Conservation (phyloP, 352 stramenopile species). For the Phytophthora capsici region DNA sequence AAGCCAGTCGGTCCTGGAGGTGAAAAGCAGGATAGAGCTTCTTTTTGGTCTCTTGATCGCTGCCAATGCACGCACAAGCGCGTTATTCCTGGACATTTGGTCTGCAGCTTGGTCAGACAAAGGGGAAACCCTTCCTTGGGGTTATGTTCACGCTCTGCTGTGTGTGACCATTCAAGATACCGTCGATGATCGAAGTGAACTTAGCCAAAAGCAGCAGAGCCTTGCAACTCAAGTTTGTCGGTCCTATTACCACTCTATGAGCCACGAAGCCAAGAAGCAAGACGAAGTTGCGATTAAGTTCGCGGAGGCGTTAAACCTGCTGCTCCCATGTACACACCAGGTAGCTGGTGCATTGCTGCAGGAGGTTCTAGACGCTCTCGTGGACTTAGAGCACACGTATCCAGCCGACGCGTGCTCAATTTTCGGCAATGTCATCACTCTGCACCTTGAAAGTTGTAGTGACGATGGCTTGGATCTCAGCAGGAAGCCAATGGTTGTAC, state of each 20-base stretch:
- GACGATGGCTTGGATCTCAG: constrained; percentile 20
- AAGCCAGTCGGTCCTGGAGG: constrained; percentile 22
- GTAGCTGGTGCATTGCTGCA: constrained; percentile 27
- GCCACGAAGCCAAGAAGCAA: constrained; percentile 14
- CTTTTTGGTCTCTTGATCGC: constrained; percentile 28
- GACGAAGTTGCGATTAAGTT: constrained; percentile 33
- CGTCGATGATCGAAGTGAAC: constrained; percentile 16
- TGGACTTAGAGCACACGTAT: constrained; percentile 17
- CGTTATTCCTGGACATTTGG: constrained; percentile 57
- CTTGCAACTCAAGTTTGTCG: constrained; percentile 29
- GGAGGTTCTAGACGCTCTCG: constrained; percentile 33
- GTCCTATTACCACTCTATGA: constrained; percentile 32
- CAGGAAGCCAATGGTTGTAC: constrained; percentile 40
- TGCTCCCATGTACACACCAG: constrained; percentile 27
- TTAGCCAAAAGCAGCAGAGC: constrained; percentile 31
- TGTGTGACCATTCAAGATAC: constrained; percentile 25
- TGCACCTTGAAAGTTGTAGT: constrained; percentile 32
- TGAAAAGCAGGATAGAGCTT: constrained; percentile 34
- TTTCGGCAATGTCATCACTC: constrained; percentile 40
- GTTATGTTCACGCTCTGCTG: constrained; percentile 51
- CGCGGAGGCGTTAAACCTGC: constrained; percentile 33
- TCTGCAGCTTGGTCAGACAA: constrained; percentile 48
- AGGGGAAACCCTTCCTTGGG: constrained; percentile 41
- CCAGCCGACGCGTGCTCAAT: constrained; percentile 15
- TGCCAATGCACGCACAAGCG: constrained; percentile 25